A percentile compares a stretch with the other conserved stretches of the same genome.
Evolutionary conservation across 2,329 filamentous ascomycete genomes (phyloP).

Genomic region (Trichoderma sp.): DNA sequence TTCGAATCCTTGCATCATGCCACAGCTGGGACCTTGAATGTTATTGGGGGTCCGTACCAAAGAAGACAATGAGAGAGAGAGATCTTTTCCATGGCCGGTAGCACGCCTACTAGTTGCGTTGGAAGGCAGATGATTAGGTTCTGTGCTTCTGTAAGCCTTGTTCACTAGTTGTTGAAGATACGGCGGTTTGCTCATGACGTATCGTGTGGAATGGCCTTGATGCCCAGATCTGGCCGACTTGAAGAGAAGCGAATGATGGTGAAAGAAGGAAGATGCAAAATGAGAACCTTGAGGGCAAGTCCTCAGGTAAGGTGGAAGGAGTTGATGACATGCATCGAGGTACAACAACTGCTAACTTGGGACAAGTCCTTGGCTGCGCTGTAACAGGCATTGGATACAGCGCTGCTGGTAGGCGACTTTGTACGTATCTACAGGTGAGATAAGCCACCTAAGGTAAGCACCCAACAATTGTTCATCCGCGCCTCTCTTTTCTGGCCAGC

Average conservation of each 20-base stretch:
- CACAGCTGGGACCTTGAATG: neutral
- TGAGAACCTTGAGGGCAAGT: too few species aligned
- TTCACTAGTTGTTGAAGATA: neutral
- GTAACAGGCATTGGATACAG: neutral
- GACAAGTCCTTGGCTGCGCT: neutral
- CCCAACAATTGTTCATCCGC: neutral
- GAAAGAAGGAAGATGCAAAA: too few species aligned
- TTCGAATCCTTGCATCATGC: neutral
- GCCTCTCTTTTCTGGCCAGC: conserved; percentile 1
- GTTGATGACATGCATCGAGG: too few species aligned
- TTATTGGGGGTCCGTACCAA: neutral
- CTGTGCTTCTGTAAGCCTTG: neutral
- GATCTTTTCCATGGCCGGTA: neutral
- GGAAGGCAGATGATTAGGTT: neutral
- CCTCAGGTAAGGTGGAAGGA: too few species aligned
- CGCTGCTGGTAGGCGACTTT: neutral
- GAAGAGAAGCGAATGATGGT: neutral
- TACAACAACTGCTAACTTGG: too few species aligned
- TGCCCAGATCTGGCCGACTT: neutral
- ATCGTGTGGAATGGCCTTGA: neutral
- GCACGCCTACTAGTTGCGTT: neutral
- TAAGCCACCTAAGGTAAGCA: conserved; percentile 1
- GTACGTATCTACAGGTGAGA: conserved; percentile 7
- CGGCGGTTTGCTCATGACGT: neutral
- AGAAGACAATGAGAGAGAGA: neutral